Conservation (phyloP, 208 protist genomes). For the Trypanosoma vivax region DNA sequence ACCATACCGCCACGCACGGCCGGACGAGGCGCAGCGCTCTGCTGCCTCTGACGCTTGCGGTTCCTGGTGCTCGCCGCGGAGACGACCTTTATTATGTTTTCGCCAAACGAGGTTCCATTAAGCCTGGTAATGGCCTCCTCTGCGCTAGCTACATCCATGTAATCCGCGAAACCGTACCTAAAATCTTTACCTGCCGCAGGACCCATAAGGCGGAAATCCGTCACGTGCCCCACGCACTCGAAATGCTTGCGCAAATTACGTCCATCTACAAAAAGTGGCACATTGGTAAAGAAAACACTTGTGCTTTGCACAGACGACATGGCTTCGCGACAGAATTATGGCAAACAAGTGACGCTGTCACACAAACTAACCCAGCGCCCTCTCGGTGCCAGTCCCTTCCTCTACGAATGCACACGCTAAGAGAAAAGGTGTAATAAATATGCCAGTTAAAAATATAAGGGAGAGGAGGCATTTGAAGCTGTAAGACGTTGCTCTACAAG, state of each 20-base stretch:
- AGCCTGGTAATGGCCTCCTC: conserved; percentile 69
- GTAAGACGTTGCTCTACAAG: too few relatives aligned
- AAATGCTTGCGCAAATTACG: conserved; percentile 69
- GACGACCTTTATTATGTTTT: conserved; percentile 63
- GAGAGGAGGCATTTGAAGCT: too few relatives aligned
- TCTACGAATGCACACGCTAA: too few relatives aligned
- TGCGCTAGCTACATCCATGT: conserved; percentile 68
- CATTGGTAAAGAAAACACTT: conserved; percentile 79
- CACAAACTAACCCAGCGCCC: too few relatives aligned
- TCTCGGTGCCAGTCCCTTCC: too few relatives aligned
- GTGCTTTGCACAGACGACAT: conserved; percentile 16
- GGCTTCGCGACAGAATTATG: too few relatives aligned
- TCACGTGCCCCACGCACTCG: conserved; percentile 74
- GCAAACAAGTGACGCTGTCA: too few relatives aligned
- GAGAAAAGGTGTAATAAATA: too few relatives aligned
- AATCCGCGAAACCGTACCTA: conserved; percentile 70
- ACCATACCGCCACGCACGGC: conserved; percentile 28
- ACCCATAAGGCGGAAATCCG: conserved; percentile 58
- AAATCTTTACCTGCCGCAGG: conserved; percentile 64
- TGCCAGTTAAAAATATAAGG: too few relatives aligned
- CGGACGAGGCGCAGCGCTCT: conserved; percentile 12
- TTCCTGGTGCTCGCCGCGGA: conserved; percentile 15
- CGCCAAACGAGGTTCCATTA: conserved; percentile 67
- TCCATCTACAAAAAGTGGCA: conserved; percentile 61
- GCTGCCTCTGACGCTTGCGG: conserved; percentile 23